Conservation (phyloP, 208 protist genomes). For the Zelonia costaricensis region DNA sequence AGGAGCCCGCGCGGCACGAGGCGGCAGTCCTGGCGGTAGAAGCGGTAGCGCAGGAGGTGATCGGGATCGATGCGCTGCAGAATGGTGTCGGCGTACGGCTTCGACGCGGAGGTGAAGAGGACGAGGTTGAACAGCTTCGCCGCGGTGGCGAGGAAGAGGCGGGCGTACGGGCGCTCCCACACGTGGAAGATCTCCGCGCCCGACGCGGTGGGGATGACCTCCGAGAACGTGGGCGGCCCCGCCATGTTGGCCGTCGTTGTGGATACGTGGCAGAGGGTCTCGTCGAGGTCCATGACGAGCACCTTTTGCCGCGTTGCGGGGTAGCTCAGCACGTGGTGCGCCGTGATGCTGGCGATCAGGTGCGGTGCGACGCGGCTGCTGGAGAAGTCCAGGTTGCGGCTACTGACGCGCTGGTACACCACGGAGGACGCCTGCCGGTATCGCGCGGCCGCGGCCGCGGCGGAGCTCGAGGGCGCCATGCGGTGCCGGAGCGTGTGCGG, state of each 20-base stretch:
- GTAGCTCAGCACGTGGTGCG: conserved; percentile 86
- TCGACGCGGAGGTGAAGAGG: conserved; percentile 88
- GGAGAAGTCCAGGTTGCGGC: conserved; percentile 58
- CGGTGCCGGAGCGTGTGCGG: conserved; percentile 22
- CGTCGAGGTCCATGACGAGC: conserved; percentile 88
- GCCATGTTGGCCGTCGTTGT: conserved; percentile 65
- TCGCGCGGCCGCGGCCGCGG: conserved; percentile 3
- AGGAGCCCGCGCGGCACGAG: conserved; percentile 53
- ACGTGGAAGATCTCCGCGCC: conserved; percentile 88
- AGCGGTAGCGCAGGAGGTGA: conserved; percentile 61
- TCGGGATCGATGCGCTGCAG: conserved; percentile 80
- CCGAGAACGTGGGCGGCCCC: conserved; percentile 77
- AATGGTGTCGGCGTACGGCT: conserved; percentile 90
- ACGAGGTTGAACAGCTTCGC: conserved; percentile 85
- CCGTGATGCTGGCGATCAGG: conserved; percentile 75
- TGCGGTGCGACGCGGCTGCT: conserved; percentile 40
- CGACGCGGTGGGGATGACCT: conserved; percentile 81
- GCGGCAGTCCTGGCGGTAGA: conserved; percentile 82
- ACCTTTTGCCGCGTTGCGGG: conserved; percentile 88
- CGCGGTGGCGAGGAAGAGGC: conserved; percentile 68
- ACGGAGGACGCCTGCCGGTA: conserved; percentile 37
- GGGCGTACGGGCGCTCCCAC: conserved; percentile 79
- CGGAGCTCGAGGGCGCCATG: not conserved
- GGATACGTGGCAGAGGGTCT: conserved; percentile 87
- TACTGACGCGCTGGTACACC: conserved; percentile 78